Evolutionary conservation across 805 yeast genomes (phyloP), one percentile per base, ranked within the genome.

Genomic region (Zygosaccharomyces gambellarensis): DNA sequence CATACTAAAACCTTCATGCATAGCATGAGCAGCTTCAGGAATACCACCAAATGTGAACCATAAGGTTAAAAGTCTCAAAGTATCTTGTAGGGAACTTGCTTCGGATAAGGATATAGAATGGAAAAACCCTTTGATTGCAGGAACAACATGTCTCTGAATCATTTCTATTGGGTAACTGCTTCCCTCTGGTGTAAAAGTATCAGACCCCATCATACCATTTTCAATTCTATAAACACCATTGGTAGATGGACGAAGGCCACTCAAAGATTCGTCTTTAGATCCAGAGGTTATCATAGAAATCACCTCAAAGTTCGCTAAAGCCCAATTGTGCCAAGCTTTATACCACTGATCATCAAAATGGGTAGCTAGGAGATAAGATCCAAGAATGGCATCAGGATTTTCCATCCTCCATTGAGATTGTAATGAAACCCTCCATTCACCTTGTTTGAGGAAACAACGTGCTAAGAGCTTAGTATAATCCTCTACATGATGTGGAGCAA

Each of bases 291-390:
- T 71, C 25, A 85, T 74, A 0, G 96, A 85, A 19, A 92, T 85
- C 1, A 92, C 98, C 64, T 94, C 97, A 64, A 90, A 94, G 67
- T 95, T 94, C 0, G 98, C 97, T 62, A 95, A 74, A 0, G 99
- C 99, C 99, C 99, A 94, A 63, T 90, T 92, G 65, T 94, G 99
- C 99, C 99, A 95, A 14, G 98, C 99, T 63, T 95, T 94, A 62
- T 94, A 94, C 97, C 99, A 94, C 22, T 80, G 78, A 31, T 80
- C 76, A 64, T 94, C 97, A 67, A 94, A 92, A 64, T 90, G 97
- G 0, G 99, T 92, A 0, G 99, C 98, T 55, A 94, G 74, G 48
- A 94, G 71, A 64, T 88, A 94, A 0, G 97, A 90, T 10, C 97
- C 96, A 51, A 94, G 71, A 55, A 94, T 89, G 1, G 90, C 85